Evolutionary conservation across 768 basidiomycete species (phyloP).

Genomic region (Mycena indigotica): DNA sequence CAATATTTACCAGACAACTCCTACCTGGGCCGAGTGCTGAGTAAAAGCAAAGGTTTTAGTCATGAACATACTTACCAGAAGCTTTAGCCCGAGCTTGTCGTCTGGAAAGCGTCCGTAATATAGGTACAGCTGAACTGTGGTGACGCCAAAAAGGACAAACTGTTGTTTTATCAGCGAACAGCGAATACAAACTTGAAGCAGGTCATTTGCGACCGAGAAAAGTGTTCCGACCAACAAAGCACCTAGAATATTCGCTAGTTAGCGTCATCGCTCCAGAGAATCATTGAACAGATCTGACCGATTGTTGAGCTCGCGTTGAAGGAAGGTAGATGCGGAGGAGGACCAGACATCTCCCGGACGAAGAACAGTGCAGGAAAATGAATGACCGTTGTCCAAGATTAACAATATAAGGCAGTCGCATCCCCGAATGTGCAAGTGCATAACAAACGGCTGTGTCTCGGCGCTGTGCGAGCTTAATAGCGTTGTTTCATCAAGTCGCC

Average conservation of each 20-base stretch:
- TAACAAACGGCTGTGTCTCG: too few relatives aligned
- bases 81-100: background rate
- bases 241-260: too few relatives aligned
- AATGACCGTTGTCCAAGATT: too few relatives aligned
- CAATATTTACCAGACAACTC: slow-evolving; percentile 1
- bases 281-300: background rate
- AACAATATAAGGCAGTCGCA: too few relatives aligned
- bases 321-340: background rate
- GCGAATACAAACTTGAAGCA: too few relatives aligned
- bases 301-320: background rate
- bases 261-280: too few relatives aligned
- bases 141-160: slow-evolving; percentile 1
- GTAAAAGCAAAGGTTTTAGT: background rate
- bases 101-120: background rate
- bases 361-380: too few relatives aligned
- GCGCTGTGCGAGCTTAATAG: too few relatives aligned
- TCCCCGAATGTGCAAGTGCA: too few relatives aligned
- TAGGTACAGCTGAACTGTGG: background rate
- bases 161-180: too few relatives aligned
- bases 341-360: background rate
- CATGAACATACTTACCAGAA: background rate
- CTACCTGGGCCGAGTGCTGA: background rate
- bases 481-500: too few relatives aligned
- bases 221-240: background rate
- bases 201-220: too few relatives aligned